phyloP scores from a whole-genome alignment of 1,284 basidiomycete genomes.

The Vanrija humicola region DNA sequence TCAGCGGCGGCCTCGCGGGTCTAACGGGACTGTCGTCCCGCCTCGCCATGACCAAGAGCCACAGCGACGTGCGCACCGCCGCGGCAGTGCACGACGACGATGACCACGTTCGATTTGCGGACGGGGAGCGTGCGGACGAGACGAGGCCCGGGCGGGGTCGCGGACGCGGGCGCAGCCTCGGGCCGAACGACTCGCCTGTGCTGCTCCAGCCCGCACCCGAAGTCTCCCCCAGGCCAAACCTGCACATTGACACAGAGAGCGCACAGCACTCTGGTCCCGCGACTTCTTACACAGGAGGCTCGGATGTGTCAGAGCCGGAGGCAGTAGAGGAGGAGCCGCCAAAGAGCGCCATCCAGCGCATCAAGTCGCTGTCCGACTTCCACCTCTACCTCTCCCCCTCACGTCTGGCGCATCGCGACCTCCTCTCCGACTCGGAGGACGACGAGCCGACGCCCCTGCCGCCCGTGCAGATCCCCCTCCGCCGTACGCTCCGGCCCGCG shows the following conservation, averaged over 20 bases:
- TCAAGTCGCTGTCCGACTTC: conserved; percentile 44
- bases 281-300: no score
- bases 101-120: background rate
- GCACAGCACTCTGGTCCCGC: no score
- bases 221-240: no score
- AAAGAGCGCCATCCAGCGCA: conserved; percentile 26
- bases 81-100: conserved; percentile 1
- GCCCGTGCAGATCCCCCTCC: background rate
- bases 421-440: conserved; percentile 38
- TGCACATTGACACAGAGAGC: no score
- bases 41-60: conserved; percentile 20
- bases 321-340: background rate
- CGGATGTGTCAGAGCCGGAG: background rate
- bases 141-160: no score
- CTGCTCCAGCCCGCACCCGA: no score
- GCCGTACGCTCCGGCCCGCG: conserved; percentile 24
- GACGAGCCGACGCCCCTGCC: conserved; percentile 8
- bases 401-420: conserved; percentile 38
- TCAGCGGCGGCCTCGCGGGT: background rate
- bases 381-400: conserved; percentile 48
- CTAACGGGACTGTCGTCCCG: conserved; percentile 3
- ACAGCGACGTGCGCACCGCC: background rate
- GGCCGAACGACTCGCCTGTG: no score
- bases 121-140: background rate
- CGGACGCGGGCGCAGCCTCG: no score